Percentiles rank a stretch among this genome's conserved stretches.
Conservation (phyloP, 2,329 filamentous ascomycete genomes). For the Didymellaceae sp. region DNA sequence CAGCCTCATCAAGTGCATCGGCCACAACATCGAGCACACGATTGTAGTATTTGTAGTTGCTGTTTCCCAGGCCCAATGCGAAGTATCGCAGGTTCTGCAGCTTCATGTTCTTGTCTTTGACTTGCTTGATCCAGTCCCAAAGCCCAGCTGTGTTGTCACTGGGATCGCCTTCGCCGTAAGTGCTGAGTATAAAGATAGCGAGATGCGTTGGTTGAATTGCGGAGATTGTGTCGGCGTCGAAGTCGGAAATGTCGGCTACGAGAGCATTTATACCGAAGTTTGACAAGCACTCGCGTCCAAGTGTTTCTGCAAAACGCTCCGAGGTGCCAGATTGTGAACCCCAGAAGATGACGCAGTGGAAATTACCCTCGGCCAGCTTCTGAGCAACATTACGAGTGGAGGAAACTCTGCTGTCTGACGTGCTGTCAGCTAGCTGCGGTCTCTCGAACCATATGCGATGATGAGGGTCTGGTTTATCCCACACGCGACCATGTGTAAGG, state of each 20-base stretch:
- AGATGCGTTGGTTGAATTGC: conserved; percentile 34
- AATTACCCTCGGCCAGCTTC: conserved; percentile 48
- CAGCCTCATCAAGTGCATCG: conserved; percentile 40
- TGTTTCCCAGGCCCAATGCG: conserved; percentile 56
- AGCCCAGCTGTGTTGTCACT: conserved; percentile 48
- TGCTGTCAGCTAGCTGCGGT: conserved; percentile 52
- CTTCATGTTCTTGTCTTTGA: conserved; percentile 24
- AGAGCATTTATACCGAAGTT: conserved; percentile 52
- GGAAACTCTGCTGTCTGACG: conserved; percentile 20
- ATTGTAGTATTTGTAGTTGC: conserved; percentile 57
- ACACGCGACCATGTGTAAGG: conserved; percentile 51
- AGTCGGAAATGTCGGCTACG: conserved; percentile 57
- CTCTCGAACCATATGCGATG: conserved; percentile 57
- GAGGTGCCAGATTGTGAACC: conserved; percentile 59
- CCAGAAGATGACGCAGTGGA: conserved; percentile 54
- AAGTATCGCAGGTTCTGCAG: conserved; percentile 47
- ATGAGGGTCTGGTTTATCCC: conserved; percentile 60
- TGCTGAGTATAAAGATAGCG: conserved; percentile 47
- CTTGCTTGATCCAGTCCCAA: conserved; percentile 45
- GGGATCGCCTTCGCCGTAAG: conserved; percentile 50
- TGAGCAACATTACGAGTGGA: conserved; percentile 57
- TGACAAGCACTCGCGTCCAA: conserved; percentile 50
- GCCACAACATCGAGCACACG: conserved; percentile 49
- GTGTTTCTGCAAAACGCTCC: conserved; percentile 51
- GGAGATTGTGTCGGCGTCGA: conserved; percentile 52